phyloP scores from a whole-genome alignment of 148 eudicot species.

The Vaccinium darrowii region DNA sequence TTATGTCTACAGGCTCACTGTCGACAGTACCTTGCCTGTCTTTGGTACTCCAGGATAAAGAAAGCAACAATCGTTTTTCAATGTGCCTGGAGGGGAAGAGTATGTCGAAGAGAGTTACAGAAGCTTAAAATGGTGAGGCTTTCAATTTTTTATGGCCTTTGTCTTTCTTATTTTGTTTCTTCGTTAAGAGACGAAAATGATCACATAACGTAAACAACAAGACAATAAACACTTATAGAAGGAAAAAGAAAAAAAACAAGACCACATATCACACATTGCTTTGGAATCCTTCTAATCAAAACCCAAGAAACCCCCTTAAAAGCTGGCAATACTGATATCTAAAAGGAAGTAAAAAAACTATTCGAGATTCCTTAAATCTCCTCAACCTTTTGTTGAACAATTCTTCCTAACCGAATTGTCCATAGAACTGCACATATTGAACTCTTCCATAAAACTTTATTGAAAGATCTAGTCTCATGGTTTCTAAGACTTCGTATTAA shows the following conservation, averaged over 20 bases:
- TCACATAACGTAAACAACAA: background rate
- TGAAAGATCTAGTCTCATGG: background rate
- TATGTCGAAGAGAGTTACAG: slow-evolving; percentile 67
- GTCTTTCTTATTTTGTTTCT: background rate
- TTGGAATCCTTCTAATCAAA: background rate
- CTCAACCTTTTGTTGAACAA: background rate
- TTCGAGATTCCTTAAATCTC: background rate
- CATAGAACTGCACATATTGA: background rate
- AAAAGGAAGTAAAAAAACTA: background rate
- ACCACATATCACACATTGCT: background rate
- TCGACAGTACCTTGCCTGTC: slow-evolving; percentile 41
- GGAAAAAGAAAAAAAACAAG: background rate
- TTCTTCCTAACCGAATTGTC: background rate
- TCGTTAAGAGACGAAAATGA: background rate
- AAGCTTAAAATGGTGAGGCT: slow-evolving; percentile 67
- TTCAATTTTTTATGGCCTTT: background rate
- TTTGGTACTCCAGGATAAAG: slow-evolving; percentile 42
- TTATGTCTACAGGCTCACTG: slow-evolving; percentile 53
- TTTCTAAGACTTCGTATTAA: background rate
- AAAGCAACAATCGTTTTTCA: slow-evolving; percentile 63
- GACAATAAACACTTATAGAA: background rate
- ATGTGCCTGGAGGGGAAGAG: slow-evolving; percentile 65
- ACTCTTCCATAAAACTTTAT: background rate
- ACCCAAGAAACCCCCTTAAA: background rate
- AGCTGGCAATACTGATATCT: background rate